Base-by-base conservation (phyloP, 176 grass and related monocot species). In the Zizania latifolia region DNA sequence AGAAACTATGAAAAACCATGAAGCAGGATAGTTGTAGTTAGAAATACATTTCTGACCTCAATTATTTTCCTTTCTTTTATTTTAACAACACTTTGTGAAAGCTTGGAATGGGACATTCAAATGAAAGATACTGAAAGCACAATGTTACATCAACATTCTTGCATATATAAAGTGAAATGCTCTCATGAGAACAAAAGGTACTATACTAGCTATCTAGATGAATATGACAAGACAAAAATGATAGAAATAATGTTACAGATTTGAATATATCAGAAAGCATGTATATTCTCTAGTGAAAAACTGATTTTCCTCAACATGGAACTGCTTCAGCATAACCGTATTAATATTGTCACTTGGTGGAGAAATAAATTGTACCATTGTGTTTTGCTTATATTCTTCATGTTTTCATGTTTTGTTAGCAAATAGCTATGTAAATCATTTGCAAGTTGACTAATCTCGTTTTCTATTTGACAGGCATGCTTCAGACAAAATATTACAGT, bases 401-500 rank as follows among this genome's bases (percentile, higher is more conserved):
- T 21, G 45, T 34, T 21, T 68, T 82, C 73, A 45, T 21, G 45
- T 34, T 21, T 7, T 48, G 4, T 50, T 59, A 73, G 33, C 1
- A 71, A 75, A 78, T 60, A 67, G 39, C 58, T 73, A 3, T 27
- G 16, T 4, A 65, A 43, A 70, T 48, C 39, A 78, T 56, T 53
- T 50, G 17, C 33, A 57, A 58, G 27, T 17, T 78, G 8, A 35
- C 11, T 82, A 71, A 87, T 53, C 16, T 57, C 1, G 11, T 39
- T 35, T 82, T 76, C 57, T 81, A 26, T 58, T 86, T 86, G 62
- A 70, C 53, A 97, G 94, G 90, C 90, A 17, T 97, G 94, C 84
- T 97, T 97, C 87, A 97, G 94, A 74, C 81, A 78, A 77, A 93
- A 74, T 81, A 63, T 91, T 70, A 74, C 94, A 8, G 90, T 97